These are phyloP conservation scores for Centella asiatica DNA, from an alignment of 129 eudicot genomes.

Conservation along the genomic window DNA sequence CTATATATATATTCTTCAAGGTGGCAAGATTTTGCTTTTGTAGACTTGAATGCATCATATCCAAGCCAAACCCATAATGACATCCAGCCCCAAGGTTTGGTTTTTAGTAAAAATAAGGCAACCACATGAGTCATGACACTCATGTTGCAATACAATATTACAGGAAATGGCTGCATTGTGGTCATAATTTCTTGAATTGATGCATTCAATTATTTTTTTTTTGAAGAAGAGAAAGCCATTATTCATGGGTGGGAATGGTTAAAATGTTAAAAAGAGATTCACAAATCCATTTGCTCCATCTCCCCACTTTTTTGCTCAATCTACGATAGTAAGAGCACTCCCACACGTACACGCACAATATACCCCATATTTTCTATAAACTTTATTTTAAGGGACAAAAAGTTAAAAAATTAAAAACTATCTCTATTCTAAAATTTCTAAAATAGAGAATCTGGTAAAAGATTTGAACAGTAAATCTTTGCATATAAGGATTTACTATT, in stretches of 20 bases:
- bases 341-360: no score
- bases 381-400: no score
- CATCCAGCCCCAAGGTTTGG: conserved; percentile 12
- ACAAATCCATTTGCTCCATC: conserved; percentile 20
- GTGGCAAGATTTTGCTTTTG: not conserved
- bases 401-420: no score
- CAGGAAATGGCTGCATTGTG: conserved; percentile 12
- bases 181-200: conserved; percentile 19
- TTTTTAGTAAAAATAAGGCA: not conserved
- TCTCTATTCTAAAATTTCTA: no score
- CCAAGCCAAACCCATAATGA: conserved; percentile 8
- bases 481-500: no score
- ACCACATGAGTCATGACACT: conserved; percentile 22
- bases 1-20: not conserved
- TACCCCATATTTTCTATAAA: no score
- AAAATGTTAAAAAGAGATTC: conserved; percentile 36
- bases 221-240: conserved; percentile 37
- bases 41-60: conserved; percentile 5
- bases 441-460: no score
- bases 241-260: conserved; percentile 42
- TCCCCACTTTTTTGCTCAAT: conserved; percentile 11
- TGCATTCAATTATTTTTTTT: conserved; percentile 6
- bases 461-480: no score
- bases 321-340: no score
- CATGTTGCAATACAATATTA: conserved; percentile 12